Evolutionary conservation across 2,329 filamentous ascomycete genomes (phyloP).

Genomic region (Cordyceps cateniannulata): DNA sequence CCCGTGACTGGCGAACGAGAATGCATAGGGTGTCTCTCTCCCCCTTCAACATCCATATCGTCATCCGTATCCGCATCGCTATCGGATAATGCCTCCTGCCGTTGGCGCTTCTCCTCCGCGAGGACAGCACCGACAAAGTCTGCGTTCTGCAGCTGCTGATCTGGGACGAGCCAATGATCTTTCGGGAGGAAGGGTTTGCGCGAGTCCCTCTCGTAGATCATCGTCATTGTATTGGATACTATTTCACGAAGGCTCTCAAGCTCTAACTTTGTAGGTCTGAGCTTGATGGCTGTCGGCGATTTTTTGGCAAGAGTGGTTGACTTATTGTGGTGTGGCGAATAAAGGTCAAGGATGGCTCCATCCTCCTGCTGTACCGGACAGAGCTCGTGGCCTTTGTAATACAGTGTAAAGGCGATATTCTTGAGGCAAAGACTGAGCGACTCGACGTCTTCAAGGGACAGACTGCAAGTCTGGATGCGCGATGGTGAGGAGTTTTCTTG

Average conservation of each 20-base stretch:
- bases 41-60: conserved; percentile 11
- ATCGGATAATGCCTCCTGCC: conserved; percentile 39
- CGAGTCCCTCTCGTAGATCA: conserved; percentile 91
- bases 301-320: neutral
- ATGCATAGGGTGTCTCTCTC: conserved; percentile 20
- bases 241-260: conserved; percentile 73
- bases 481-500: conserved; percentile 36
- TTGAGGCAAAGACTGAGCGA: conserved; percentile 78
- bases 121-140: conserved; percentile 83
- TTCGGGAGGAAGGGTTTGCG: conserved; percentile 73
- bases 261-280: conserved; percentile 42
- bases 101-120: conserved; percentile 75
- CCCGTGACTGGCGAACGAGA: conserved; percentile 56
- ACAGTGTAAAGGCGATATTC: conserved; percentile 81
- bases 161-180: conserved; percentile 93
- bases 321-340: conserved; percentile 3
- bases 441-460: conserved; percentile 66
- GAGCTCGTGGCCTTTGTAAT: conserved; percentile 70
- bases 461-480: conserved; percentile 54
- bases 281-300: conserved; percentile 11
- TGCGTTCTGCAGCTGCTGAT: conserved; percentile 77
- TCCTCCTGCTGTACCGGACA: conserved; percentile 23
- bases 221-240: conserved; percentile 72
- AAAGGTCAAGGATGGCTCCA: too few species aligned
- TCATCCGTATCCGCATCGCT: conserved; percentile 25